These are phyloP conservation scores for Cordyceps pruinosa DNA, from an alignment of 2,329 filamentous ascomycete species.

Conservation along the genomic window DNA sequence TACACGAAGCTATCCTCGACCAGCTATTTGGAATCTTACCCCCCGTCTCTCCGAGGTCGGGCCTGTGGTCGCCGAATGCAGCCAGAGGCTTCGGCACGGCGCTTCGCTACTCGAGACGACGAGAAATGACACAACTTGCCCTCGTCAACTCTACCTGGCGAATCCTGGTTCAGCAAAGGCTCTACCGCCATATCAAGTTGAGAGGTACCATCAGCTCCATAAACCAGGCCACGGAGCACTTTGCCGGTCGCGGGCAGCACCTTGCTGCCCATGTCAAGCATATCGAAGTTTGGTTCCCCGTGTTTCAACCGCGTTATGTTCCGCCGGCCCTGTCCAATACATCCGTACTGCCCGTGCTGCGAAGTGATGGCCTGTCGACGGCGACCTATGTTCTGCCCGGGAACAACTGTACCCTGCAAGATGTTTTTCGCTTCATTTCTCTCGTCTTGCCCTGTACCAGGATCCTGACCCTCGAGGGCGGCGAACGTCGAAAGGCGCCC, in stretches of 20 bases:
- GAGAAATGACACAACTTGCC: conserved; percentile 59
- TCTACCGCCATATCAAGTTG: conserved; percentile 70
- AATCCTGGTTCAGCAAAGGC: conserved; percentile 59
- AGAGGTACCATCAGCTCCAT: conserved; percentile 62
- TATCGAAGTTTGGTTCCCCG: conserved; percentile 71
- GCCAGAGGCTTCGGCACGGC: conserved; percentile 57
- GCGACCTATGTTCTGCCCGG: conserved; percentile 52
- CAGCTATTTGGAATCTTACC: conserved; percentile 59
- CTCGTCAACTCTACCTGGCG: conserved; percentile 59
- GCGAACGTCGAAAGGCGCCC: conserved; percentile 67
- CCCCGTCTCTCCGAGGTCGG: conserved; percentile 51
- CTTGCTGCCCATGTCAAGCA: conserved; percentile 61
- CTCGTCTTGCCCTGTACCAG: conserved; percentile 52
- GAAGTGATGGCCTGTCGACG: conserved; percentile 47
- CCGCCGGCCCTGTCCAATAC: conserved; percentile 36
- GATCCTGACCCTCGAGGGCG: conserved; percentile 68
- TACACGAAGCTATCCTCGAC: conserved; percentile 66
- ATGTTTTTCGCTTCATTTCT: conserved; percentile 59
- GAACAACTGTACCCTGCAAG: conserved; percentile 63
- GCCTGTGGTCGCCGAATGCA: conserved; percentile 45
- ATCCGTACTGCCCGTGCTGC: conserved; percentile 44
- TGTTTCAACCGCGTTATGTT: conserved; percentile 54
- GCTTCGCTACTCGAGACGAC: conserved; percentile 59
- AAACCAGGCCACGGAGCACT: conserved; percentile 53
- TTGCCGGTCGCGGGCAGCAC: conserved; percentile 45